Evolutionary conservation across 2,329 filamentous ascomycete genomes (phyloP).

Genomic region (Magnaporthiopsis rhizophila): DNA sequence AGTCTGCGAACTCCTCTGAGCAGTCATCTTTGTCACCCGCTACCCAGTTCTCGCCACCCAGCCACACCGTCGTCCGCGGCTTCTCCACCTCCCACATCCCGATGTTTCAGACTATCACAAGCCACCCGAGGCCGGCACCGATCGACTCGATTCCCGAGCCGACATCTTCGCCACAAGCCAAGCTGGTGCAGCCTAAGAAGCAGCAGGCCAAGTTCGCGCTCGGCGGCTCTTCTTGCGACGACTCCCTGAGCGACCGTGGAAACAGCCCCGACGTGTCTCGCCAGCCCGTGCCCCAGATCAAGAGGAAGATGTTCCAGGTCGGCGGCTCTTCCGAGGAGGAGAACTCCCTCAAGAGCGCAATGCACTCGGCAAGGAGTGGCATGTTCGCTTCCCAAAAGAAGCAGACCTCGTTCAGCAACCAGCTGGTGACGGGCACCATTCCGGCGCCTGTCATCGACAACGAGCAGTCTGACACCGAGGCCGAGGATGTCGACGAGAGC

Average conservation of each 20-base stretch:
- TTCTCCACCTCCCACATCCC: conserved; percentile 71
- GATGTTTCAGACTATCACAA: conserved; percentile 32
- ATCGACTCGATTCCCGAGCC: conserved; percentile 50
- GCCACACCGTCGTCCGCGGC: conserved; percentile 67
- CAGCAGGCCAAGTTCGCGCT: conserved; percentile 57
- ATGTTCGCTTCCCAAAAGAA: conserved; percentile 53
- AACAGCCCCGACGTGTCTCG: conserved; percentile 38
- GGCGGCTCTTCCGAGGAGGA: conserved; percentile 66
- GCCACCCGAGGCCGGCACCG: conserved; percentile 40
- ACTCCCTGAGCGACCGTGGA: conserved; percentile 57
- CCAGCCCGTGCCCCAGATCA: conserved; percentile 23
- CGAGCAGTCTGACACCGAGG: conserved; percentile 53
- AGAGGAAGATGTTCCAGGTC: conserved; percentile 41
- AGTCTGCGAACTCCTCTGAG: conserved; percentile 31
- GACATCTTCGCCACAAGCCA: conserved; percentile 47
- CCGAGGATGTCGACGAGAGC: conserved; percentile 70
- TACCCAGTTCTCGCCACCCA: conserved; percentile 40
- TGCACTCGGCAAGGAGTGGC: conserved; percentile 36
- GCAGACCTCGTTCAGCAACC: conserved; percentile 72
- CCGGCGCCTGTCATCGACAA: conserved; percentile 38
- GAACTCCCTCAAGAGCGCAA: conserved; percentile 57
- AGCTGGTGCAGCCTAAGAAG: conserved; percentile 62
- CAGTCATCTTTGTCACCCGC: conserved; percentile 23
- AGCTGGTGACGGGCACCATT: conserved; percentile 61
- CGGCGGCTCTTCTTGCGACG: conserved; percentile 71